Conservation (phyloP, 441 rosid genomes). For the Gossypium lobatum region DNA sequence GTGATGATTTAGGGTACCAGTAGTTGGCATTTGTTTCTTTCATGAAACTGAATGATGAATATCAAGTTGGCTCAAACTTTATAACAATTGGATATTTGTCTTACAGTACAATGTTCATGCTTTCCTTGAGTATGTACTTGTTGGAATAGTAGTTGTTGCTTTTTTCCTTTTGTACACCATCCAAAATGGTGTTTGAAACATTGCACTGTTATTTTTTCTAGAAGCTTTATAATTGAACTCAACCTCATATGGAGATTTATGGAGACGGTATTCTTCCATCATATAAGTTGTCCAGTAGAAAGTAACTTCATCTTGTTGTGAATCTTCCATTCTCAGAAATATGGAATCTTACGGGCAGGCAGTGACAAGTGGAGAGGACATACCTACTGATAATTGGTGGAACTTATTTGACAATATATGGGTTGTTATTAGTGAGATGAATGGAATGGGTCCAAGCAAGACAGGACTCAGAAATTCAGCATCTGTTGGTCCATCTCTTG, state of each 20-base stretch:
- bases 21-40: background rate
- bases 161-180: background rate
- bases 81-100: background rate
- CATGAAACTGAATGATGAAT: background rate
- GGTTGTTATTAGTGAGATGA: constrained; percentile 73
- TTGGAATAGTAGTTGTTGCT: background rate
- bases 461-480: constrained; percentile 50
- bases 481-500: constrained; percentile 69
- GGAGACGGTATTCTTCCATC: background rate
- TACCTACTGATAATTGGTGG: constrained; percentile 79
- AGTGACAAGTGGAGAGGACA: constrained; percentile 36
- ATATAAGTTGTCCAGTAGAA: background rate
- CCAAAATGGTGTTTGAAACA: background rate
- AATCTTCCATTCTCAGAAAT: constrained; percentile 36
- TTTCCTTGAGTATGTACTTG: background rate
- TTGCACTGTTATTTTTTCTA: background rate
- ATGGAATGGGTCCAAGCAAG: constrained; percentile 87
- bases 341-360: constrained; percentile 36
- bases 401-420: constrained; percentile 85
- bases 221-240: background rate
- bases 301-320: constrained; percentile 15
- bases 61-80: background rate
- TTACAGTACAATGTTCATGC: background rate
- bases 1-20: background rate
- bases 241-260: background rate